phyloP scores from a whole-genome alignment of 2,329 filamentous ascomycete species.

The Colletotrichum sp. region DNA sequence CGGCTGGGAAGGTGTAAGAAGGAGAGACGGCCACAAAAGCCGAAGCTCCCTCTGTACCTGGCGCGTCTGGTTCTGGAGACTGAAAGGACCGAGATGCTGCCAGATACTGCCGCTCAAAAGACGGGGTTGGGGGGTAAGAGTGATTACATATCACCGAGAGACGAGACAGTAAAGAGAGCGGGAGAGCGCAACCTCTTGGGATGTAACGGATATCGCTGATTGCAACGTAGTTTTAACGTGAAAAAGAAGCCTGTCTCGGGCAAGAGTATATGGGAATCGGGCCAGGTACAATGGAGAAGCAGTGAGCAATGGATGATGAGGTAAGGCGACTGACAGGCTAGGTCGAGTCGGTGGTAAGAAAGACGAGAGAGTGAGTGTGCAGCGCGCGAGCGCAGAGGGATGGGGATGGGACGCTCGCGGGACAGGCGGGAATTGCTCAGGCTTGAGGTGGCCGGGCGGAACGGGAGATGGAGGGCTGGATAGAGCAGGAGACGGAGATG shows the following conservation, averaged over 20 bases:
- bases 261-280: background rate
- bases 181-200: background rate
- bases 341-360: background rate
- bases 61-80: background rate
- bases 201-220: conserved; percentile 3
- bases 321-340: conserved; percentile 4
- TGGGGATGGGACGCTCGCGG: background rate
- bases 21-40: background rate
- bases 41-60: background rate
- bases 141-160: conserved; percentile 15
- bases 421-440: background rate
- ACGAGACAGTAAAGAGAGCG: background rate
- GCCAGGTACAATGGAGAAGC: background rate
- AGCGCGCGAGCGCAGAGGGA: background rate
- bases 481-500: background rate
- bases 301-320: conserved; percentile 1
- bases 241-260: background rate
- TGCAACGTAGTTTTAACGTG: conserved; percentile 4
- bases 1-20: background rate
- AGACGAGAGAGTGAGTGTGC: background rate
- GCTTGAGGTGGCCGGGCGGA: background rate
- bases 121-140: background rate
- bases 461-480: background rate
- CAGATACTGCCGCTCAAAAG: background rate
- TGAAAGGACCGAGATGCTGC: background rate